These are phyloP conservation scores for Blastobotrys chiropterorum DNA, from an alignment of 805 yeast genomes.

Conservation along the genomic window DNA sequence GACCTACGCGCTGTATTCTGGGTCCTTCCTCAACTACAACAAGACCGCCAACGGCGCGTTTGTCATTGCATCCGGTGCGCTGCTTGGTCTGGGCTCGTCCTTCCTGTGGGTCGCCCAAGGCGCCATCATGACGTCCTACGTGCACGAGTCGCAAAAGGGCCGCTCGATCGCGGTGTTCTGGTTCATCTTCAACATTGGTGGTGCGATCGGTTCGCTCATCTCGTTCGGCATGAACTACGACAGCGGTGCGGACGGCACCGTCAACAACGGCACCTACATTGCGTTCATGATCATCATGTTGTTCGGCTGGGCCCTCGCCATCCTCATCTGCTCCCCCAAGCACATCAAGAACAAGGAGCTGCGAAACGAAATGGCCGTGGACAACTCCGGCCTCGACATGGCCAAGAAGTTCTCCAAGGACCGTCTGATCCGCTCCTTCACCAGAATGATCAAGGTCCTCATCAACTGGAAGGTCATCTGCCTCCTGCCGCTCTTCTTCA, in stretches of 20 bases:
- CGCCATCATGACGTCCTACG: slow-evolving; percentile 48
- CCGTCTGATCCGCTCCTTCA: slow-evolving; percentile 8
- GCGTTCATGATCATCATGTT: slow-evolving; percentile 51
- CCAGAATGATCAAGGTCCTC: slow-evolving; percentile 8
- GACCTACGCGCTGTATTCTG: slow-evolving; percentile 50
- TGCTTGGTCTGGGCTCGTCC: slow-evolving; percentile 50
- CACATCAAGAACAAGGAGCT: slow-evolving; percentile 4
- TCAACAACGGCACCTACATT: slow-evolving; percentile 45
- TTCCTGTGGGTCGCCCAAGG: slow-evolving; percentile 57
- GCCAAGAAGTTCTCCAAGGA: slow-evolving; percentile 10
- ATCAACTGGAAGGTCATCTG: slow-evolving; percentile 16
- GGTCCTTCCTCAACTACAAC: slow-evolving; percentile 44
- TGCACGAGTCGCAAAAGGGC: slow-evolving; percentile 46
- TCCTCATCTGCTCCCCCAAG: slow-evolving; percentile 13
- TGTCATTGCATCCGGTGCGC: slow-evolving; percentile 52
- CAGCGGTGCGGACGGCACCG: slow-evolving; percentile 31
- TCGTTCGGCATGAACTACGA: slow-evolving; percentile 49
- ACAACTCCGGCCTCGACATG: slow-evolving; percentile 14
- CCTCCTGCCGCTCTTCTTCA: slow-evolving; percentile 54
- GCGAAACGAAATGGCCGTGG: slow-evolving; percentile 5
- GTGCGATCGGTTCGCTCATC: slow-evolving; percentile 52
- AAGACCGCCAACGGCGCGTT: slow-evolving; percentile 44
- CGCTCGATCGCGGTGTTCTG: slow-evolving; percentile 50
- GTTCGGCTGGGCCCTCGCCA: slow-evolving; percentile 36
- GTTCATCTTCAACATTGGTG: slow-evolving; percentile 58